Conservation (phyloP, 768 basidiomycete genomes). For the Gloeophyllum trabeum region DNA sequence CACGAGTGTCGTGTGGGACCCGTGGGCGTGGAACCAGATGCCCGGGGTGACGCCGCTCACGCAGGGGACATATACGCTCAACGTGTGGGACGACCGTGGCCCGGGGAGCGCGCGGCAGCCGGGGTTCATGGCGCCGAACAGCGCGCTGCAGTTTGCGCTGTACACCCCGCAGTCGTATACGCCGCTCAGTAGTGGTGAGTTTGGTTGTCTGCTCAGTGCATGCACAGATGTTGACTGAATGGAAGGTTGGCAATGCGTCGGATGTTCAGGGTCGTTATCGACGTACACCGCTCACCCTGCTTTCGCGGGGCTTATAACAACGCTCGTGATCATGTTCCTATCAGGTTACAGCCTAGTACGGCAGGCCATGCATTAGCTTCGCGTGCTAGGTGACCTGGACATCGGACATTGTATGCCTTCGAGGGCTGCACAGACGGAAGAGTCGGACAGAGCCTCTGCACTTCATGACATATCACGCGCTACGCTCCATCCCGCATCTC, state of each 20-base stretch:
- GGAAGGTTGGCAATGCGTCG: slow-evolving; percentile 45
- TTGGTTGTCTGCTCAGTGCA: neutral
- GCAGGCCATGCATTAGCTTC: slow-evolving; percentile 16
- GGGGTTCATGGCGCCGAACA: slow-evolving; percentile 62
- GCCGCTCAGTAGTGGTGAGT: slow-evolving; percentile 40
- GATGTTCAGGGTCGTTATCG: slow-evolving; percentile 30
- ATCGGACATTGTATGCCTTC: too few relatives aligned
- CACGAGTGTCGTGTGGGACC: slow-evolving; percentile 70
- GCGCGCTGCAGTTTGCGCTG: slow-evolving; percentile 67
- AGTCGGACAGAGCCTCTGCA: too few relatives aligned
- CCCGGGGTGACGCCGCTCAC: slow-evolving; percentile 58
- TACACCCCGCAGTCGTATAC: slow-evolving; percentile 73
- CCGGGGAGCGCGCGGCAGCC: slow-evolving; percentile 41
- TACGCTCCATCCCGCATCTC: too few relatives aligned
- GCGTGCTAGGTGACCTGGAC: too few relatives aligned
- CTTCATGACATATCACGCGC: too few relatives aligned
- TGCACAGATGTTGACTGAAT: neutral
- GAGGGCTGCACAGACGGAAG: too few relatives aligned
- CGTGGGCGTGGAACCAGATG: slow-evolving; percentile 60
- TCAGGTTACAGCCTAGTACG: slow-evolving; percentile 55
- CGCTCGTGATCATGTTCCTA: slow-evolving; percentile 51
- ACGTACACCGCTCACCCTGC: slow-evolving; percentile 36
- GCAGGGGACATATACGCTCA: slow-evolving; percentile 65
- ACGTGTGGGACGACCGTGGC: slow-evolving; percentile 77
- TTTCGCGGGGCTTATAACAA: slow-evolving; percentile 39